Percentiles rank a stretch among this genome's conserved stretches.
These are phyloP conservation scores for Phytophthora melonis DNA, from an alignment of 352 stramenopile genomes.

Conservation along the genomic window DNA sequence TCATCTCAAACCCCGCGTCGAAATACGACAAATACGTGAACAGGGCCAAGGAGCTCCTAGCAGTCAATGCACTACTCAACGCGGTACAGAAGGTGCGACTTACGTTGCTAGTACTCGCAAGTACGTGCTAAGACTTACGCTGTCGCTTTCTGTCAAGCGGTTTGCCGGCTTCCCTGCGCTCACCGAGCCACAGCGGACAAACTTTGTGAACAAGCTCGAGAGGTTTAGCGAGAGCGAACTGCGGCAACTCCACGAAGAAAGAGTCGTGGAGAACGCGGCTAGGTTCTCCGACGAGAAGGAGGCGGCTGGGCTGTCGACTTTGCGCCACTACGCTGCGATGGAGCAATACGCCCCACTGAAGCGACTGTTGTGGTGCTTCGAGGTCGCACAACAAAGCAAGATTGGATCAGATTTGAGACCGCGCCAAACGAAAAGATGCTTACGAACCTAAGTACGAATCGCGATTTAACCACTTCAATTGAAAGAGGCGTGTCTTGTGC, in stretches of 20 bases:
- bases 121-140: not conserved
- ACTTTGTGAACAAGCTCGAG: slow-evolving; percentile 75
- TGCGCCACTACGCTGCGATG: slow-evolving; percentile 64
- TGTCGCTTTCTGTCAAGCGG: not conserved
- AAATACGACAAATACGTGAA: slow-evolving; percentile 45
- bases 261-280: slow-evolving; percentile 46
- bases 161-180: slow-evolving; percentile 52
- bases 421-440: too few species aligned
- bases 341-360: slow-evolving; percentile 65
- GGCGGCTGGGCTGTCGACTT: slow-evolving; percentile 41
- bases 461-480: too few species aligned
- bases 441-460: too few species aligned
- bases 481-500: too few species aligned
- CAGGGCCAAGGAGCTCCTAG: slow-evolving; percentile 44
- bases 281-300: slow-evolving; percentile 39
- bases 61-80: slow-evolving; percentile 54
- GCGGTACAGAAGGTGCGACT: slow-evolving; percentile 37
- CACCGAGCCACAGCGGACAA: slow-evolving; percentile 58
- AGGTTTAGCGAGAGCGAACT: slow-evolving; percentile 69
- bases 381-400: too few species aligned
- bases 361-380: slow-evolving; percentile 70
- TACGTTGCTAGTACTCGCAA: not conserved
- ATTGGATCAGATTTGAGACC: too few species aligned
- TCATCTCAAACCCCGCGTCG: slow-evolving; percentile 38
- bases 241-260: slow-evolving; percentile 44